Percentiles rank a stretch among this genome's conserved stretches.
phyloP scores from a whole-genome alignment of 257 asterid species.

The Knoxia roxburghii region DNA sequence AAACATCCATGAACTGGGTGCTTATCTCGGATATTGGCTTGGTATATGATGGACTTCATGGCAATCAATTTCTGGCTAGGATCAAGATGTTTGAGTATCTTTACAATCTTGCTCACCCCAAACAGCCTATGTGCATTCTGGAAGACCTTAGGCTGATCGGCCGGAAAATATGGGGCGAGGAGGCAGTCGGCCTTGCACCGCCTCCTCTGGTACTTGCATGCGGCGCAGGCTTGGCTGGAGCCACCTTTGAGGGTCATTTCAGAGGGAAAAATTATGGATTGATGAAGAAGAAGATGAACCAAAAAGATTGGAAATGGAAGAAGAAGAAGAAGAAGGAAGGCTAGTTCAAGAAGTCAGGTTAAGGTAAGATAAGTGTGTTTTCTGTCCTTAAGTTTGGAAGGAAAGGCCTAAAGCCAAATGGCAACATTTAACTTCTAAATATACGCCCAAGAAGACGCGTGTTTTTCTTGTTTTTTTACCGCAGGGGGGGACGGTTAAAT shows the following conservation, averaged over 20 bases:
- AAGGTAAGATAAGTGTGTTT: too few relatives aligned
- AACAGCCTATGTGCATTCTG: constrained; percentile 69
- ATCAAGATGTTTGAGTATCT: constrained; percentile 49
- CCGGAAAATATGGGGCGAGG: constrained; percentile 81
- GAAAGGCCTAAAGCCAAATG: too few relatives aligned
- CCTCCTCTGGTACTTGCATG: constrained; percentile 80
- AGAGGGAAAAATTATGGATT: constrained; percentile 1
- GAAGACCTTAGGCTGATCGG: constrained; percentile 67
- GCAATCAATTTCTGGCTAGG: constrained; percentile 52
- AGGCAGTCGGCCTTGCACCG: constrained; percentile 70
- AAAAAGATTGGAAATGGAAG: too few relatives aligned
- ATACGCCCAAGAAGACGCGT: too few relatives aligned
- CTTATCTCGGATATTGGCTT: constrained; percentile 60
- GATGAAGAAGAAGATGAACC: too few relatives aligned
- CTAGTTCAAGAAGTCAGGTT: too few relatives aligned
- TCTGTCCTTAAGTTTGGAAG: too few relatives aligned
- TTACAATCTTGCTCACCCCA: constrained; percentile 68
- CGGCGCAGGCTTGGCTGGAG: constrained; percentile 90
- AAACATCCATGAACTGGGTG: constrained; percentile 66
- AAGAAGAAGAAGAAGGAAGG: too few relatives aligned
- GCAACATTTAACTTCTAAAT: too few relatives aligned
- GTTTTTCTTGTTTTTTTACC: too few relatives aligned
- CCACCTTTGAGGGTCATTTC: constrained; percentile 84
- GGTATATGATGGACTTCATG: constrained; percentile 65
- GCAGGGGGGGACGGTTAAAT: too few relatives aligned